Evolutionary conservation across 2,329 filamentous ascomycete genomes (phyloP), one percentile per base, ranked within the genome.

Genomic region (Trichoderma polysporum): DNA sequence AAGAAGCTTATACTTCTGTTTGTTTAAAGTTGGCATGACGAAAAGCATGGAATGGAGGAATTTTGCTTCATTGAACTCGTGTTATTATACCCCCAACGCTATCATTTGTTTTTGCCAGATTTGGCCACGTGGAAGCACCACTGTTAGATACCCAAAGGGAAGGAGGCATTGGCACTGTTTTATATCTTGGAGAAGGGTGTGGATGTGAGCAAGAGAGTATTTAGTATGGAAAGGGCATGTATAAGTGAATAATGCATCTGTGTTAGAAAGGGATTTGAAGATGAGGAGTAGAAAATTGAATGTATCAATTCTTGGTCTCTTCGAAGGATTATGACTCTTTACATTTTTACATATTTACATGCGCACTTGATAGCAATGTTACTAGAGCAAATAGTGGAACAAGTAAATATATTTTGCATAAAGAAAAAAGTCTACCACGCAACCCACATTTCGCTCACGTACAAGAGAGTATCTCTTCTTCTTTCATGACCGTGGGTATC

Each of bases 401-500:
- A 31, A 33, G 37, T 27, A 45, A 53, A 63, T 12, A 63, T 61
- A 61, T 61, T 50, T 29, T 15, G 39, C 37, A 27, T 22, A 25
- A 52, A 33, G 8, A 45, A 19, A 50, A 47, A 35, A 54, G 29
- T 19, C 47, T 33, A 64, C 61, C 50, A 56, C 35, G 61, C 37
- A 64, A 31, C 49, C 60, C 49, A 64, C 27, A 47, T 52, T n/a
- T 31, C 35, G 49, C 37, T 56, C 61, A 64, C 50, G 27, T 27
- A 31, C 17, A 63, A 35, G 61, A 47, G 61, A 64, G 39, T 35
- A 63, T 29, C 19, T 35, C 37, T 47, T 12, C 19, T 54, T 37
- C 29, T 62, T 25, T 54, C 37, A 62, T 62, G 52, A 57, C 25
- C 60, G 60, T 64, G 60, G 60, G 66, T 68, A 68, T 65, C 37